Base-by-base conservation (phyloP, 2,329 filamentous ascomycete genomes). In the Metarhizium humberi region DNA sequence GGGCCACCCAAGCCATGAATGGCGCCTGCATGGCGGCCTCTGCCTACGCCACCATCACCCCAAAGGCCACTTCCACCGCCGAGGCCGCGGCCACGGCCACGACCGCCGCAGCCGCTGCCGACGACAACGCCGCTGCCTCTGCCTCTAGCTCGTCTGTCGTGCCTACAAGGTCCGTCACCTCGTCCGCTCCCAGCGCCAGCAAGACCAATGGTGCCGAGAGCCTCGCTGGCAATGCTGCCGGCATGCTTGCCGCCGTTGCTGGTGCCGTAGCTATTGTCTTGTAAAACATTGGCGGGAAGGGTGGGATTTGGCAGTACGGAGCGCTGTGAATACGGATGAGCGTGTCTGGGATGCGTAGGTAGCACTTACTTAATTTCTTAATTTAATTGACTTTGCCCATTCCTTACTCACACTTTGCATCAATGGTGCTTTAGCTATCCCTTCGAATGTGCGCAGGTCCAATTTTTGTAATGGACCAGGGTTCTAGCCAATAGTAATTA, bases 11-110 rank as follows among this genome's bases (percentile, higher is more conserved):
- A 60, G 70, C 75, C 64, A 70, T 75, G 58, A 64, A 65, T 57
- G 69, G 72, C 62, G 74, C 67, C 71, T 80, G 78, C 71, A 64
- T 67, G 55, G 71, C 75, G 60, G 75, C 74, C 57, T 73, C 69
- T 56, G 69, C 74, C 63, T 74, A 71, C 67, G 68, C 71, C 52
- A 71, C 72, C 48, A 65, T 59, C 52, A 57, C 60, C 51, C 57
- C 64, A 48, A 61, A 57, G 53, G 64, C 68, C 47, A 47, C 55
- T 36, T 53, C 62, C 55, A 53, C 57, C 20, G 57, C 59, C 48
- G 55, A 62, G 13, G 50, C 65, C 30, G 53, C 61, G 11, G 59
- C 65, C 47, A 53, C 64, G 34, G 59, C 65, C 47, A 53, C 64
- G 34, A 55, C 58, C 57, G 55, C 64, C n/a, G 56, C 63, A 5